Base-by-base conservation (phyloP, 441 rosid genomes). In the Daphne laureola region DNA sequence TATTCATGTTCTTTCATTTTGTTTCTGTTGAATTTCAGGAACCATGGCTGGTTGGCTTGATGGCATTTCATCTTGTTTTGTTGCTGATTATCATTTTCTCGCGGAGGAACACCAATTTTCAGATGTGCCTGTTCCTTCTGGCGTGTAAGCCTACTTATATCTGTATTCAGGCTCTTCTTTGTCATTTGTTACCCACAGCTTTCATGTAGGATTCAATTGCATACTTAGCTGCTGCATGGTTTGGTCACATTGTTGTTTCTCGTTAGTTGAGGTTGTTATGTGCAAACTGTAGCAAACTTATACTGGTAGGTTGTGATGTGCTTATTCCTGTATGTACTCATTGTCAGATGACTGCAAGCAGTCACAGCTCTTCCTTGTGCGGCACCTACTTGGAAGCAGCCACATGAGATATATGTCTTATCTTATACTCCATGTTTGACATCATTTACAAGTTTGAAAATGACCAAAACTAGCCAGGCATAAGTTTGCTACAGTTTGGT, bases 41-140 rank as follows among this genome's bases (percentile, higher is more conserved):
- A 51, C 96, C 91, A 42, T 92, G 90, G 92, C 64, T 92, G 25
- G 80, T 77, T 52, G 74, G 86, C 56, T 70, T 89, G 50, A 23
- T 89, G 71, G 76, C 69, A 31, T 86, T 92, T 67, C 86, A 92
- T 69, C 58, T 67, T 62, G 17, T 76, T 64, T 68, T 92, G 65
- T 75, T 92, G 50, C 13, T 84, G 4, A 55, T 73, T n/a, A 73
- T 71, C 17, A 52, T 89, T 44, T 45, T 75, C 54, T 78, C 98
- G 21, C 77, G 89, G 76, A 83, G 71, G 59, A 76, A 78, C 62
- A 62, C 72, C 61, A 92, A 92, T 63, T 86, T 92, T 65, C 98
- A 92, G 69, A 82, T 86, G 86, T 78, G 70, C 51, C 63, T 92
- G 48, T 92, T 92, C 75, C 84, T 89, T 46, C 62, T 89, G 18